Percentiles rank a stretch among this genome's conserved stretches.
These are phyloP conservation scores for Exserohilum rostratum DNA, from an alignment of 2,329 filamentous ascomycete species.

Conservation along the genomic window DNA sequence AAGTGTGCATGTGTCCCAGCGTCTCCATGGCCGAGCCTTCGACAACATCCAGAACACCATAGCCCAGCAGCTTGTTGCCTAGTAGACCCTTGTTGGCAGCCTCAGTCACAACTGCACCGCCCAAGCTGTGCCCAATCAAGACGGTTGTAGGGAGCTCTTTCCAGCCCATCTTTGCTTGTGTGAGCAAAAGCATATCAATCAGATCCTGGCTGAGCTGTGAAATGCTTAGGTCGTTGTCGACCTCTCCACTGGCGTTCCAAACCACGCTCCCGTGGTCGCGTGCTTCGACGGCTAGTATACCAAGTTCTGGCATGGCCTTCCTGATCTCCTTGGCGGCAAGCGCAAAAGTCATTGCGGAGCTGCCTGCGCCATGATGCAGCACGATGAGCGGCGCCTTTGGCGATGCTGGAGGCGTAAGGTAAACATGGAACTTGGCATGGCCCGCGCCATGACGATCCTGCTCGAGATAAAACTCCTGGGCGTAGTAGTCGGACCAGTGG, in stretches of 20 bases:
- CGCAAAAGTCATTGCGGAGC: conserved; percentile 90
- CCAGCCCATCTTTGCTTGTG: conserved; percentile 75
- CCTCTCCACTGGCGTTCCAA: conserved; percentile 41
- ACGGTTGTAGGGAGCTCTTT: conserved; percentile 73
- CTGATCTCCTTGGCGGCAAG: conserved; percentile 78
- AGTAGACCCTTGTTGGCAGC: conserved; percentile 72
- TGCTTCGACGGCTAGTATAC: conserved; percentile 84
- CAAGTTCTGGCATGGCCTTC: conserved; percentile 77
- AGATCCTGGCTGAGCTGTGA: conserved; percentile 76
- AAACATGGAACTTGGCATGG: conserved; percentile 76
- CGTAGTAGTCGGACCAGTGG: conserved; percentile 90
- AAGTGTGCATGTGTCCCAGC: conserved; percentile 90
- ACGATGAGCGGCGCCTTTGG: conserved; percentile 82
- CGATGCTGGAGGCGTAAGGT: conserved; percentile 76
- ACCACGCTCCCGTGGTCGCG: conserved; percentile 81
- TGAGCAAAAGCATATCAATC: conserved; percentile 69
- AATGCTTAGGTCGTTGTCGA: conserved; percentile 71
- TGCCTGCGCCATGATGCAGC: conserved; percentile 93
- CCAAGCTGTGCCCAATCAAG: conserved; percentile 89
- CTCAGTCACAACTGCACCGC: conserved; percentile 88
- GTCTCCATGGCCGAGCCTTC: conserved; percentile 95
- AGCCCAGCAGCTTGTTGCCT: conserved; percentile 75
- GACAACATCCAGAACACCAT: conserved; percentile 91
- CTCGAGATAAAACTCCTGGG: conserved; percentile 80
- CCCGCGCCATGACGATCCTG: conserved; percentile 41